Conservation (phyloP, 1,139 yeast genomes). For the Debaryomyces udenii region DNA sequence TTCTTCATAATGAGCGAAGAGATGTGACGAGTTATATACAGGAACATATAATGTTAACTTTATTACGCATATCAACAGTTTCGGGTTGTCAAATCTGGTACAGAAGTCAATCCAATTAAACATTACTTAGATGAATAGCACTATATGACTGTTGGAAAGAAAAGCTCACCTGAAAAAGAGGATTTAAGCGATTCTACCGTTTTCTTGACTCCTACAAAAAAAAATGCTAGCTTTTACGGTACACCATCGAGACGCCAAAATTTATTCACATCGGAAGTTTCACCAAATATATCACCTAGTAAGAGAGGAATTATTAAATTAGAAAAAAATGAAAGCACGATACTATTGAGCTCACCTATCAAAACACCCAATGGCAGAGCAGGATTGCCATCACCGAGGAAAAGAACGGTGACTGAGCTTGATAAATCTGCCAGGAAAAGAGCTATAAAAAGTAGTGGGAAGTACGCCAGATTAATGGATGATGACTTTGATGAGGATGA, state of each 20-base stretch:
- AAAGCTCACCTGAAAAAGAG: conserved; percentile 2
- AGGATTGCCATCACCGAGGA: conserved; percentile 49
- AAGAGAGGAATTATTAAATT: conserved; percentile 26
- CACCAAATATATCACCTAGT: conserved; percentile 21
- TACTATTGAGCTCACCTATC: conserved; percentile 27
- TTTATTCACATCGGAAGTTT: conserved; percentile 1
- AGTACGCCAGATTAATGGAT: conserved; percentile 36
- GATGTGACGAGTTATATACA: conserved; percentile 3
- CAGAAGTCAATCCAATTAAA: neutral
- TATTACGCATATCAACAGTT: neutral
- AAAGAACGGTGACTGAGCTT: conserved; percentile 41
- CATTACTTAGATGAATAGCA: conserved; percentile 3
- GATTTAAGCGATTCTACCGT: conserved; percentile 8
- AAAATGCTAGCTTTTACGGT: conserved; percentile 13
- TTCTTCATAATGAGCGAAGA: conserved; percentile 3
- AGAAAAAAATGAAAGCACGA: conserved; percentile 11
- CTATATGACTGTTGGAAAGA: conserved; percentile 5
- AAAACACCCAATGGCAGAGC: conserved; percentile 49
- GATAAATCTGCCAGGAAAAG: conserved; percentile 55
- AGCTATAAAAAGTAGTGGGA: conserved; percentile 37
- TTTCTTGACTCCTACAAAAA: conserved; percentile 21
- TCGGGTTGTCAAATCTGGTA: too few relatives aligned
- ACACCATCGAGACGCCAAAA: conserved; percentile 3
- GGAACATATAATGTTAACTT: neutral
- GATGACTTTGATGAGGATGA: conserved; percentile 39